phyloP scores from a whole-genome alignment of 345 rosid genomes.

The Salix suchowensis region DNA sequence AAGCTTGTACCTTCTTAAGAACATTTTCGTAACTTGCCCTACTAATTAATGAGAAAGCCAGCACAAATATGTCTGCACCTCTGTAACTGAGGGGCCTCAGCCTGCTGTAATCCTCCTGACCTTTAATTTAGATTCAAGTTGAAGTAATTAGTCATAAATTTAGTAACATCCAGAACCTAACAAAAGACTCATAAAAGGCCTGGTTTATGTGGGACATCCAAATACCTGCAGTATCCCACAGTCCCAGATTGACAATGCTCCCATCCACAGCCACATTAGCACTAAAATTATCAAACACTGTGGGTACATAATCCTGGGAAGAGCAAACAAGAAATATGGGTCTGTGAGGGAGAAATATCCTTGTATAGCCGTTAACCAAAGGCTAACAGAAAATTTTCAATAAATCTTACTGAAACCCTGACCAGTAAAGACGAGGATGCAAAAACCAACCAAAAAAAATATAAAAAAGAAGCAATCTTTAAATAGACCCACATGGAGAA shows the following conservation, averaged over 20 bases:
- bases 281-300: constrained; percentile 97
- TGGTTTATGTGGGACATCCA: not conserved
- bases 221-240: constrained; percentile 99
- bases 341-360: not conserved
- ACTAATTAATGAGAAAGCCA: constrained; percentile 89
- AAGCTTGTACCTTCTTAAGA: constrained; percentile 71
- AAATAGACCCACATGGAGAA: constrained; percentile 13
- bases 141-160: not conserved
- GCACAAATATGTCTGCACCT: constrained; percentile 89
- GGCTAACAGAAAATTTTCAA: no score
- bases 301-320: constrained; percentile 87
- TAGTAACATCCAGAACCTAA: constrained; percentile 5
- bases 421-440: not conserved
- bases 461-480: no score
- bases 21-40: constrained; percentile 97
- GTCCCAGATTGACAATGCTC: constrained; percentile 81
- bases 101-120: constrained; percentile 99
- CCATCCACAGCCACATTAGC: constrained; percentile 97
- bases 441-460: not conserved
- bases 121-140: constrained; percentile 32
- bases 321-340: constrained; percentile 8
- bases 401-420: not conserved
- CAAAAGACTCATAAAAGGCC: not conserved
- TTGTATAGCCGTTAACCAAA: not conserved
- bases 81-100: constrained; percentile 95